Conservation (phyloP, 2,329 filamentous ascomycete species). For the Colletotrichum musae region DNA sequence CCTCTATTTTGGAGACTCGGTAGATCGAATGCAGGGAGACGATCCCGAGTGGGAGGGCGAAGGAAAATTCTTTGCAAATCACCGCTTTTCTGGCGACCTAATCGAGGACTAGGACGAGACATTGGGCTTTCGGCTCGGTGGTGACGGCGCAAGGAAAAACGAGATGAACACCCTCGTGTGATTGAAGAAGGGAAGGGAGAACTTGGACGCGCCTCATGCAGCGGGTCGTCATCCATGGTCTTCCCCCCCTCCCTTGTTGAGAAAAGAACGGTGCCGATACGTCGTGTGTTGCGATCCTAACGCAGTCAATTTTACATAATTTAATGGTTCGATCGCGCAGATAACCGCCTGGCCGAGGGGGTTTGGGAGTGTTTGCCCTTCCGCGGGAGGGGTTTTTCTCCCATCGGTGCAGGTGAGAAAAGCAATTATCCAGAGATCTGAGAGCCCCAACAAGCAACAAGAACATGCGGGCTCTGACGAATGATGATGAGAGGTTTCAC, state of each 20-base stretch:
- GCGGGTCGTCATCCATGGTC: constrained; percentile 25
- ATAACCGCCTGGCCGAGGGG: constrained; percentile 2
- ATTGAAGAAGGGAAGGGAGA: constrained; percentile 37
- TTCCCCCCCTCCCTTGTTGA: constrained; percentile 35
- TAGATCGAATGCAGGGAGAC: constrained; percentile 38
- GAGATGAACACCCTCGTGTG: constrained; percentile 29
- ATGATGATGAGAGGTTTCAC: constrained; percentile 30
- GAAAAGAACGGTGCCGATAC: constrained; percentile 35
- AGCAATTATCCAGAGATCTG: constrained; percentile 36
- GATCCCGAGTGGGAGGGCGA: constrained; percentile 16
- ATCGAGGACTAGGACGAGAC: constrained; percentile 23
- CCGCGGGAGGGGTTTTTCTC: constrained; percentile 7
- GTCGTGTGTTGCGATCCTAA: constrained; percentile 3
- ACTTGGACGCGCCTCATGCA: background rate
- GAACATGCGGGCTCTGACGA: constrained; percentile 17
- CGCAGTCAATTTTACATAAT: constrained; percentile 10
- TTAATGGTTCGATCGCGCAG: constrained; percentile 25
- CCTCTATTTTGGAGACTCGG: constrained; percentile 19
- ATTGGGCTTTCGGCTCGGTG: constrained; percentile 24
- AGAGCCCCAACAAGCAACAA: constrained; percentile 39
- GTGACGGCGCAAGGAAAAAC: constrained; percentile 15
- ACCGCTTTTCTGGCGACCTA: background rate
- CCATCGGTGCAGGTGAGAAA: constrained; percentile 28
- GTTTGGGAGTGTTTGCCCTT: background rate
- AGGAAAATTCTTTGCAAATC: constrained; percentile 21